Evolutionary conservation across 2,329 filamentous ascomycete genomes (phyloP).

Genomic region (Microsporum audouinii): DNA sequence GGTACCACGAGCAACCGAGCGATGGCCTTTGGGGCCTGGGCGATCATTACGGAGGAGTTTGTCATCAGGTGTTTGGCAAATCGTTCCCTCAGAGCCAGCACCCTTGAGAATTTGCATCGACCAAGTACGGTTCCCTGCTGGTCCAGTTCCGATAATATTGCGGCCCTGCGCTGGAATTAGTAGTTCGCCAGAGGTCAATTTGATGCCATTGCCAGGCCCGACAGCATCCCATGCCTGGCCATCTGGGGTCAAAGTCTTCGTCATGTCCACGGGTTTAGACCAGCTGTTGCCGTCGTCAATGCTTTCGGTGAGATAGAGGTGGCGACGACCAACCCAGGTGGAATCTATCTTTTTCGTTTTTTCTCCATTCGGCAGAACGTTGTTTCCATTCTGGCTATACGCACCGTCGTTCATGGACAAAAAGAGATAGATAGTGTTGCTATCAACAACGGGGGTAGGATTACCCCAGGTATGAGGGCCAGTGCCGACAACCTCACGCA

Average conservation of each 20-base stretch:
- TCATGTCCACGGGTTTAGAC: slow-evolving; percentile 17
- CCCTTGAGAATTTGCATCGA: slow-evolving; percentile 6
- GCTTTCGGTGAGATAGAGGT: slow-evolving; percentile 18
- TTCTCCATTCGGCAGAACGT: slow-evolving; percentile 15
- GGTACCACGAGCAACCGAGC: slow-evolving; percentile 2
- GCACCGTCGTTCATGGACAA: slow-evolving; percentile 21
- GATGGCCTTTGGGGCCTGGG: background rate
- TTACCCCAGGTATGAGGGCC: slow-evolving; percentile 23
- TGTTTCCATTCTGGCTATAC: slow-evolving; percentile 20
- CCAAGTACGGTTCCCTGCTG: slow-evolving; percentile 17
- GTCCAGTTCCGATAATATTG: slow-evolving; percentile 18
- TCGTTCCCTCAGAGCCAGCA: slow-evolving; percentile 7
- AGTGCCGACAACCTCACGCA: slow-evolving; percentile 18
- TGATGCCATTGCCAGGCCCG: slow-evolving; percentile 18
- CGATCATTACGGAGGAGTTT: slow-evolving; percentile 8
- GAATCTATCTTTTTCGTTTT: slow-evolving; percentile 16
- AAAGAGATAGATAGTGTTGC: slow-evolving; percentile 24
- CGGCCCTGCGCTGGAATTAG: slow-evolving; percentile 16
- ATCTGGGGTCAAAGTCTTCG: slow-evolving; percentile 15
- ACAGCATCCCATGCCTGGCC: slow-evolving; percentile 17
- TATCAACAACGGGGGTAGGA: slow-evolving; percentile 22
- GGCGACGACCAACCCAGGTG: slow-evolving; percentile 18
- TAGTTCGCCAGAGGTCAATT: slow-evolving; percentile 14
- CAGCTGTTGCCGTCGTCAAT: slow-evolving; percentile 20
- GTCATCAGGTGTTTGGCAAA: slow-evolving; percentile 7